Base-by-base conservation (phyloP, 768 basidiomycete species). In the Tubosaeta brunneosetosa region DNA sequence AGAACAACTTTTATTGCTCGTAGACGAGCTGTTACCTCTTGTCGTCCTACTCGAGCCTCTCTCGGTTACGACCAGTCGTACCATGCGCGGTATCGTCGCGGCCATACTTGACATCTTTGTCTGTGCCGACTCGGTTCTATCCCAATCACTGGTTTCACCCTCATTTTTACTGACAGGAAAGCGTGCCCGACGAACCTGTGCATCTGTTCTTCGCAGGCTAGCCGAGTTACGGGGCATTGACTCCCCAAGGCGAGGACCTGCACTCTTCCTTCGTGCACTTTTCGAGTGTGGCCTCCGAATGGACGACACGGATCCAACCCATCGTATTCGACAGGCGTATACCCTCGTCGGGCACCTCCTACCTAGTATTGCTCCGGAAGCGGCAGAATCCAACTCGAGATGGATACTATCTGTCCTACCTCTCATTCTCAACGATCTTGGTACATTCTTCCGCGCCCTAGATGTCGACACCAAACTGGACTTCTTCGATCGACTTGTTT, bases 331-430 rank as follows among this genome's bases (percentile, higher is more conserved):
- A 31, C 83, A 86, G 60, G 69, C 81, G 3, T 81, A 79, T 59
- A 67, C 70, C 42, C 72, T 91, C 44, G 58, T 88, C 40, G 79
- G 85, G 57, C 71, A 72, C 49, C 63, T 88, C 31, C 69, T 90
- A 1, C 85, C 85, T 1, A 58, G 56, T 44, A 48, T 51, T 13
- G 22, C 43, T 22, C 47, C 52, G 17, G 64, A 68, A 54, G 44
- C 57, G 17, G 49, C 29, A 17, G 67, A 71, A 34, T 71, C 70
- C 33, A 70, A 71, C 10, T 63, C 73, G 6, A 56, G 67, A 52
- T 88, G 84, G 85, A 65, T 78, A 2, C 71, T 73, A 6, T 66
- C 65, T 10, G 78, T 86, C 12, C 68, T 91, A 14, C 85, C 87
- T 3, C 76, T 71, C 27, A 65, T 83, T 17, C 71, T 89, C 4